A percentile compares a stretch with the other conserved stretches of the same genome.
phyloP scores from a whole-genome alignment of 75 land plant species.

The Sequoia sempervirens region DNA sequence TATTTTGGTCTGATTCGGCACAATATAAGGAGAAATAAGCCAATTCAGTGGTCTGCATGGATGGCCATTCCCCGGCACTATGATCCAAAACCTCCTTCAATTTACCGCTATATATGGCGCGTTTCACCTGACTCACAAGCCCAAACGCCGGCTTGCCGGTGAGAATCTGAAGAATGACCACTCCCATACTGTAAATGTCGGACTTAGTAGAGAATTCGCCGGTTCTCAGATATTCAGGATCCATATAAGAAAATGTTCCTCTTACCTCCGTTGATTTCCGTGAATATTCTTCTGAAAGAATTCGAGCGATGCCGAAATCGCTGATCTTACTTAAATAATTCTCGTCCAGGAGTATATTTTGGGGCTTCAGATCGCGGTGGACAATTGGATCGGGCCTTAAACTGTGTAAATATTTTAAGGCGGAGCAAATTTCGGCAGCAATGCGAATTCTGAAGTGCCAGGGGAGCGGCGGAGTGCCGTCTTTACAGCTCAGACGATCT shows the following conservation, averaged over 20 bases:
- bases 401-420: slow-evolving; percentile 62
- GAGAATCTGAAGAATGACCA: slow-evolving; percentile 60
- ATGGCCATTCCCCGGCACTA: slow-evolving; percentile 71
- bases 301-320: slow-evolving; percentile 56
- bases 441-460: slow-evolving; percentile 64
- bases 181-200: slow-evolving; percentile 78
- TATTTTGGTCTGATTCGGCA: slow-evolving; percentile 29
- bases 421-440: slow-evolving; percentile 53
- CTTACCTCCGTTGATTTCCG: slow-evolving; percentile 29
- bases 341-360: slow-evolving; percentile 67
- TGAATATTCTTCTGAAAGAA: slow-evolving; percentile 11
- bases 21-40: slow-evolving; percentile 49
- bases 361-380: slow-evolving; percentile 79
- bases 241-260: slow-evolving; percentile 68
- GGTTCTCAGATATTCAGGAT: slow-evolving; percentile 53
- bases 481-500: slow-evolving; percentile 48
- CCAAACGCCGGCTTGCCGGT: slow-evolving; percentile 43
- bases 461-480: slow-evolving; percentile 37
- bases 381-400: slow-evolving; percentile 46
- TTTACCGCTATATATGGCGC: slow-evolving; percentile 29
- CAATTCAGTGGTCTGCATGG: slow-evolving; percentile 38
- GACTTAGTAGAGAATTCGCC: slow-evolving; percentile 61
- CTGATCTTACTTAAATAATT: slow-evolving; percentile 55
- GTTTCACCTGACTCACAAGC: slow-evolving; percentile 28
- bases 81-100: slow-evolving; percentile 34